A percentile compares a stretch with the other conserved stretches of the same genome.
Evolutionary conservation across 306 rosid species (phyloP).

Genomic region (Pueraria montana): DNA sequence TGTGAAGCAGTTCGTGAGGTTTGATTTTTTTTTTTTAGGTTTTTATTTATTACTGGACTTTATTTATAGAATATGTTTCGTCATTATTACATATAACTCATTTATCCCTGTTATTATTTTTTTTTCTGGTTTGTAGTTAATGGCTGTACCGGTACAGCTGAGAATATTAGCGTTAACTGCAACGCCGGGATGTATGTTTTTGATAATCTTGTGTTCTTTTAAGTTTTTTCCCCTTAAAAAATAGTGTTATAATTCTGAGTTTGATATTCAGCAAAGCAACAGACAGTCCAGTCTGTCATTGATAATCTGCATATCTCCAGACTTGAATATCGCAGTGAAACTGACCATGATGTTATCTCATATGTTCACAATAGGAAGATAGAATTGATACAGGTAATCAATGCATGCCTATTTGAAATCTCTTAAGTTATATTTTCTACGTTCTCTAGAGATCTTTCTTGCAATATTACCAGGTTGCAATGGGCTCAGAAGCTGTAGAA

Average conservation of each 20-base stretch:
- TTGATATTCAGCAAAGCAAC: constrained; percentile 85
- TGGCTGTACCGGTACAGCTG: constrained; percentile 76
- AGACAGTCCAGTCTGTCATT: constrained; percentile 84
- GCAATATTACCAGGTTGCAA: constrained; percentile 72
- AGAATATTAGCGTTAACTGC: constrained; percentile 95
- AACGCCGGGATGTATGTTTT: constrained; percentile 88
- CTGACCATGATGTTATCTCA: constrained; percentile 75
- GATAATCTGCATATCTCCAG: constrained; percentile 85
- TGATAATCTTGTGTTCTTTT: constrained; percentile 15
- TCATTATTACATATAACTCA: constrained; percentile 10
- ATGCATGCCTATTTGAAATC: constrained; percentile 45
- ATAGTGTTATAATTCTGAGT: constrained; percentile 42
- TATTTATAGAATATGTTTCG: not conserved
- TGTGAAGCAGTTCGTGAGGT: constrained; percentile 96
- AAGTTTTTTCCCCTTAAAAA: not conserved
- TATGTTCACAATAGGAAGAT: constrained; percentile 89
- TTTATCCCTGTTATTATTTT: constrained; percentile 34
- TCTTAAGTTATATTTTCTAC: constrained; percentile 29
- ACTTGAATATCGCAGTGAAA: constrained; percentile 89
- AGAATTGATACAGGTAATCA: constrained; percentile 85
- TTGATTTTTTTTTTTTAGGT: constrained; percentile 42
- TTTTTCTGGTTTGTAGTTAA: constrained; percentile 62
- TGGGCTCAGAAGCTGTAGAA: constrained; percentile 92
- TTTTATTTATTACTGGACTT: constrained; percentile 47
- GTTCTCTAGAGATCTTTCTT: constrained; percentile 38